Base-by-base conservation (phyloP, 164 flowering plant genomes). In the Sedum album region DNA sequence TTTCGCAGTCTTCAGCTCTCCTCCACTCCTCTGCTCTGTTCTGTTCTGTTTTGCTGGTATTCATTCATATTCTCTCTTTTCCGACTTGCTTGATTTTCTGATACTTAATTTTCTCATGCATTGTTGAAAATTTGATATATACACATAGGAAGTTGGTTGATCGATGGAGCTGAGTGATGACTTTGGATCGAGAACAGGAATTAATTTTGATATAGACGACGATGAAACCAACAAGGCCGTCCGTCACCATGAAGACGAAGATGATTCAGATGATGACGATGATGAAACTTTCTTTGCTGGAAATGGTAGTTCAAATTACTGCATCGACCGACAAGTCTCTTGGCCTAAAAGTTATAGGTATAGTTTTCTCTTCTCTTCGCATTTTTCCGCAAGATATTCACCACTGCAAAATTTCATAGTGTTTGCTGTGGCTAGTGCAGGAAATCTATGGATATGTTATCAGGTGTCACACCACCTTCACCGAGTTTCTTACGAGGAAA, bases 391-490 rank as follows among this genome's bases (percentile, higher is more conserved):
- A 51, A 21, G 57, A 51, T 21, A 51, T 51, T n/a, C 26, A n/a
- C 1, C 60, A 53, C 8, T 9, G 14, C 1, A 21, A 53, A 53
- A 15, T 23, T 53, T 53, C 60, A 53, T 7, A 15, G 7, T 35
- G 38, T 35, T 35, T n/a, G n/a, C n/a, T n/a, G n/a, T n/a, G 6
- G 60, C 26, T 53, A 21, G 13, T 31, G 66, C 66, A 63, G 66
- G 66, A 41, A 14, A 23, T 63, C 66, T 18, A 63, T 63, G 66
- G 66, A 63, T 23, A 63, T 63, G 66, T 63, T 63, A 31, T 63
- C 66, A 25, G 42, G 66, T 21, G 18, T 63, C 8, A 33, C 66
- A 20, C 66, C 66, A 18, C 66, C 66, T 2, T 25, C 66, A 3
- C 26, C 26, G n/a, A 63, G 42, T 63, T 33, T 63, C 38, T 14